These are phyloP conservation scores for Stagonosporopsis chrysanthemi DNA, from an alignment of 2,329 filamentous ascomycete species.

Conservation along the genomic window DNA sequence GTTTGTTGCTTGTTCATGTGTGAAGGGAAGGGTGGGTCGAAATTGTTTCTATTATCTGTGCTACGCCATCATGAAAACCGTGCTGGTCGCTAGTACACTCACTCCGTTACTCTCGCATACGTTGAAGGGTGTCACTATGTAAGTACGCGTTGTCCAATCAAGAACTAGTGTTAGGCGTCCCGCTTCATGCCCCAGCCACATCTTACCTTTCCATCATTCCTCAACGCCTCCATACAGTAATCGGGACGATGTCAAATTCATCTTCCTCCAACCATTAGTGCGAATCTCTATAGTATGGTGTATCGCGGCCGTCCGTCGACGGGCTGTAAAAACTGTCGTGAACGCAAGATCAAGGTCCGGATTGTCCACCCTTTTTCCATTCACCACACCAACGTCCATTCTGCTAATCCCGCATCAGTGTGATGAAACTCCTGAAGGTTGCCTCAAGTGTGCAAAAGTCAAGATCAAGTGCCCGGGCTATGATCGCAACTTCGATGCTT, in stretches of 20 bases:
- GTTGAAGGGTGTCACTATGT: no score
- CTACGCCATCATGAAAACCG: no score
- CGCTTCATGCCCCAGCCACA: conserved; percentile 9
- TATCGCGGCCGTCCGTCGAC: conserved; percentile 46
- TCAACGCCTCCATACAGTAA: not conserved
- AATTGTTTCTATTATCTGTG: no score
- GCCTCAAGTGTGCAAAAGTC: conserved; percentile 37
- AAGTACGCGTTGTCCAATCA: no score
- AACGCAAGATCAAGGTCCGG: conserved; percentile 52
- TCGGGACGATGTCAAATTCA: not conserved
- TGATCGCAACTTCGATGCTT: conserved; percentile 37
- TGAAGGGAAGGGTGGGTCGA: no score
- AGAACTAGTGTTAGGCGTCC: conserved; percentile 6
- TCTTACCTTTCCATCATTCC: not conserved
- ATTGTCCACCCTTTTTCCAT: no score
- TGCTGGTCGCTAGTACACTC: no score
- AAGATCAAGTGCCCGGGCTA: conserved; percentile 42
- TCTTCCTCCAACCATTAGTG: not conserved
- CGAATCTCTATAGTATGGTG: conserved; percentile 32
- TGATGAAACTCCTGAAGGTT: conserved; percentile 39
- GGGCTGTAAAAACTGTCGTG: conserved; percentile 48
- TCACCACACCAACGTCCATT: not conserved
- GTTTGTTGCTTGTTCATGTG: no score
- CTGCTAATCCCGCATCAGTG: conserved; percentile 30
- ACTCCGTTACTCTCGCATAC: no score